Percentiles rank a stretch among this genome's conserved stretches.
phyloP scores from a whole-genome alignment of 768 basidiomycete species.

The Boletus vermiculosoides region DNA sequence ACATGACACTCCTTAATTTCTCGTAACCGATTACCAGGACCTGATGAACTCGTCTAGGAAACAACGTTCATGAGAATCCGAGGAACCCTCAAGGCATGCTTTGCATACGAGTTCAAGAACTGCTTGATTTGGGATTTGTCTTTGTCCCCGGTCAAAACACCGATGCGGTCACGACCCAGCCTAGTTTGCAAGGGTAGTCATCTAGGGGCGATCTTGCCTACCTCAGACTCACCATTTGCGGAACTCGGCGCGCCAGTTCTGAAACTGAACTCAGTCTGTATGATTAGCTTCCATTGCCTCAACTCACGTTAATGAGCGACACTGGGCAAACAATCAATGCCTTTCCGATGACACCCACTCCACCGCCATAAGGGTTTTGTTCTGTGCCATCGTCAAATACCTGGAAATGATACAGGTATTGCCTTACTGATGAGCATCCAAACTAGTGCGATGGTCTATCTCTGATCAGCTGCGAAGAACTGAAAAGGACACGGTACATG shows the following conservation, averaged over 20 bases:
- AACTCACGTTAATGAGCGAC: constrained; percentile 72
- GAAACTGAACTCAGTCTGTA: not conserved
- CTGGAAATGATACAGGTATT: constrained; percentile 1
- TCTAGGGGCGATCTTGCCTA: not conserved
- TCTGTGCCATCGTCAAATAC: constrained; percentile 41
- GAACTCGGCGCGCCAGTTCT: constrained; percentile 98
- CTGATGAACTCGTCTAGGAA: constrained; percentile 64
- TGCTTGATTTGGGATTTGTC: constrained; percentile 56
- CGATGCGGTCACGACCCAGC: constrained; percentile 55
- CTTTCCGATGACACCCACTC: constrained; percentile 61
- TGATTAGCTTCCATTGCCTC: not conserved
- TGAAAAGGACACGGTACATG: constrained; percentile 19
- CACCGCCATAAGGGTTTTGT: constrained; percentile 76
- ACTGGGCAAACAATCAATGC: constrained; percentile 94
- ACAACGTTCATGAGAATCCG: not conserved
- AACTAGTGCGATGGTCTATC: constrained; percentile 78
- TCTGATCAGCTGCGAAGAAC: constrained; percentile 9
- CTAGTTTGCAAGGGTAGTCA: constrained; percentile 28
- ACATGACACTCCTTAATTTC: constrained; percentile 81
- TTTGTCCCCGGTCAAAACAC: constrained; percentile 60
- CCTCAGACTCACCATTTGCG: constrained; percentile 78
- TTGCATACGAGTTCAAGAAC: constrained; percentile 70
- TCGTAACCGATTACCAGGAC: constrained; percentile 97
- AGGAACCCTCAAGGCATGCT: not conserved
- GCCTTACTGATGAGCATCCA: constrained; percentile 89